Percentiles rank a stretch among this genome's conserved stretches.
Conservation (phyloP, 148 eudicot genomes). For the Vaccinium macrocarpon region DNA sequence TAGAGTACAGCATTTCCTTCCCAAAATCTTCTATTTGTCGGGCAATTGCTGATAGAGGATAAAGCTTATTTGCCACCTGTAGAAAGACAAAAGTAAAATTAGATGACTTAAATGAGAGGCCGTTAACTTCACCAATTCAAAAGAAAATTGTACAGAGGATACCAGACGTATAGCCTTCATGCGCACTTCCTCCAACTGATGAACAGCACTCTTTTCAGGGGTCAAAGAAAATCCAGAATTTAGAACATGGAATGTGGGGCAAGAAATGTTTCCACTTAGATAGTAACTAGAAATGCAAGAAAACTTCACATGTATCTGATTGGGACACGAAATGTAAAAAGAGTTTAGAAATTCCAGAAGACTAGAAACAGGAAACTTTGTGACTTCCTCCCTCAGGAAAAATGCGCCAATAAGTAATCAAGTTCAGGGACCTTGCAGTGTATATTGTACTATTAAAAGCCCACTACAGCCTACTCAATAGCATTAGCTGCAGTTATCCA, state of each 20-base stretch:
- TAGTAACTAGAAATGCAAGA: background rate
- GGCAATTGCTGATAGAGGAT: slow-evolving; percentile 69
- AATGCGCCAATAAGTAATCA: background rate
- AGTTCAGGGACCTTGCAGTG: background rate
- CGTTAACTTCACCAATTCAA: background rate
- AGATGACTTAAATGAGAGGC: slow-evolving; percentile 7
- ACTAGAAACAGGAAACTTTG: background rate
- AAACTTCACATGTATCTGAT: background rate
- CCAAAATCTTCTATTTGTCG: slow-evolving; percentile 85
- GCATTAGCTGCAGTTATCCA: background rate
- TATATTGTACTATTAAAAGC: background rate
- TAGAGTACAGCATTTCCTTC: slow-evolving; percentile 65
- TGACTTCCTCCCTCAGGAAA: background rate
- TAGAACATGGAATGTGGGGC: slow-evolving; percentile 12
- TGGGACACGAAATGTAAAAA: background rate
- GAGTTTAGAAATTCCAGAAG: background rate
- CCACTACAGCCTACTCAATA: background rate
- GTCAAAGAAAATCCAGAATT: slow-evolving; percentile 22
- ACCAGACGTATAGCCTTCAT: slow-evolving; percentile 99
- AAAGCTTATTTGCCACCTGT: slow-evolving; percentile 95
- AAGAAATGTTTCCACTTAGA: background rate
- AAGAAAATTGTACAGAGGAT: slow-evolving; percentile 25
- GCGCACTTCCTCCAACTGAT: slow-evolving; percentile 93
- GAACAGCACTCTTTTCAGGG: slow-evolving; percentile 77
- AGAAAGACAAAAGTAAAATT: slow-evolving; percentile 17